A percentile compares a stretch with the other conserved stretches of the same genome.
Conservation (phyloP, 2,329 filamentous ascomycete species). For the Pezizomycotina sp. region DNA sequence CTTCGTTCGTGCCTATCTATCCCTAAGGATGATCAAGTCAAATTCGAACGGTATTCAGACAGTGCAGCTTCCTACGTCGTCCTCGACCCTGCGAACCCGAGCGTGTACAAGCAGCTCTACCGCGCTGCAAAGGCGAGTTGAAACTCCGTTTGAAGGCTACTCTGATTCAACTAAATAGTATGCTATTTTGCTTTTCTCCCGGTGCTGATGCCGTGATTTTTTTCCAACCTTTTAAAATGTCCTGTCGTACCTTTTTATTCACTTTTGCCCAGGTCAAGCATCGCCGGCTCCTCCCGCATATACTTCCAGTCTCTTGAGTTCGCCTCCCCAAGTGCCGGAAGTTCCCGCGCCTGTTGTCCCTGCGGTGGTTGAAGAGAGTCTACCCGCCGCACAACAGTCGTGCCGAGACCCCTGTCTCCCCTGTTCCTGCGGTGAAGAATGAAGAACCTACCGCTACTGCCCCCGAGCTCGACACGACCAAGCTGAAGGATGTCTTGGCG, state of each 20-base stretch:
- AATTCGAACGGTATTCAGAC: constrained; percentile 89
- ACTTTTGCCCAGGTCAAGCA: neutral
- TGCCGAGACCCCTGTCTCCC: constrained; percentile 4
- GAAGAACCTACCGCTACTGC: constrained; percentile 1
- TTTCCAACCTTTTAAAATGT: no score
- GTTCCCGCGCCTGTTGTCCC: constrained; percentile 6
- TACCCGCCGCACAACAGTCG: constrained; percentile 20
- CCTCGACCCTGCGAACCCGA: constrained; percentile 58
- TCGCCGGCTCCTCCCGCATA: neutral
- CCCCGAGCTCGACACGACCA: constrained; percentile 13
- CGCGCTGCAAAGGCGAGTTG: constrained; percentile 88
- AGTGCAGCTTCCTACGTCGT: constrained; percentile 66
- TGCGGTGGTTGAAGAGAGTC: constrained; percentile 14
- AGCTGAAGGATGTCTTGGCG: constrained; percentile 7
- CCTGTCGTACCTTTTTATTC: neutral
- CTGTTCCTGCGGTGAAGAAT: constrained; percentile 1
- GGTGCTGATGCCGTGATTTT: no score
- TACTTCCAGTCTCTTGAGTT: neutral
- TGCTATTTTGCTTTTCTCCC: neutral
- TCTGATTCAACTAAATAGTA: constrained; percentile 30
- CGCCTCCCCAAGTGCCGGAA: no score
- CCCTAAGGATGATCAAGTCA: constrained; percentile 42
- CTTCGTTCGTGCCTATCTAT: constrained; percentile 54
- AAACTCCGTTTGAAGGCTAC: constrained; percentile 81
- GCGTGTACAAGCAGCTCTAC: constrained; percentile 92